These are phyloP conservation scores for Aspergillus avenaceus DNA, from an alignment of 495 filamentous ascomycete genomes.

Conservation along the genomic window DNA sequence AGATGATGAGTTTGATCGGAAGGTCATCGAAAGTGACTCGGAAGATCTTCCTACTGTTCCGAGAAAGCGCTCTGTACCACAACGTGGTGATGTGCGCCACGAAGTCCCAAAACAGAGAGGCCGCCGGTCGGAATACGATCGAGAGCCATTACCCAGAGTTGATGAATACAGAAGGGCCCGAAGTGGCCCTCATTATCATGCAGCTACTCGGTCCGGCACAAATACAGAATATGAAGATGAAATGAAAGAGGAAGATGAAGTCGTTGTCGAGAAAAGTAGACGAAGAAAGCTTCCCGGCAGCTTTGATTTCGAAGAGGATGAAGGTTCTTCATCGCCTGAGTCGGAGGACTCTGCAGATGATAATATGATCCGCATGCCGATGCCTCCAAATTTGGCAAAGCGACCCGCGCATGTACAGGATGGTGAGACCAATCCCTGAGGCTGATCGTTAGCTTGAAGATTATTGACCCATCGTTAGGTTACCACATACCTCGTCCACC, in stretches of 20 bases:
- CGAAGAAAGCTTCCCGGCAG: neutral
- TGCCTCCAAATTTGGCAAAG: constrained; percentile 1
- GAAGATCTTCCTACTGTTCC: neutral
- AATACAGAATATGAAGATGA: constrained; percentile 7
- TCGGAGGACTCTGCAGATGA: constrained; percentile 8
- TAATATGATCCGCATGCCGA: neutral
- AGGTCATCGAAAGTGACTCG: neutral
- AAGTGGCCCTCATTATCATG: constrained; percentile 1
- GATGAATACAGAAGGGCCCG: neutral
- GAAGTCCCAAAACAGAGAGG: neutral
- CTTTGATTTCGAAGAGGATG: constrained; percentile 3
- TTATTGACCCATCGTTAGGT: neutral
- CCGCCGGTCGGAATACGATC: constrained; percentile 1
- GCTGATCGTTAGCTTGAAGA: neutral
- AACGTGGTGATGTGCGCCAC: neutral
- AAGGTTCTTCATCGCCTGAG: constrained; percentile 2
- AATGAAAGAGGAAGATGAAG: constrained; percentile 7
- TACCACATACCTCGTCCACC: neutral
- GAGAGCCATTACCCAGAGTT: neutral
- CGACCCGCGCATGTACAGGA: neutral
- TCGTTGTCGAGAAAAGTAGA: neutral
- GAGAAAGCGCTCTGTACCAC: neutral
- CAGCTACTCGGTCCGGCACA: neutral
- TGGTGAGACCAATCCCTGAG: constrained; percentile 5
- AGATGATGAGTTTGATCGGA: neutral